Evolutionary conservation across 2,329 filamentous ascomycete genomes (phyloP).

Genomic region (Pseudofabraea citricarpa): DNA sequence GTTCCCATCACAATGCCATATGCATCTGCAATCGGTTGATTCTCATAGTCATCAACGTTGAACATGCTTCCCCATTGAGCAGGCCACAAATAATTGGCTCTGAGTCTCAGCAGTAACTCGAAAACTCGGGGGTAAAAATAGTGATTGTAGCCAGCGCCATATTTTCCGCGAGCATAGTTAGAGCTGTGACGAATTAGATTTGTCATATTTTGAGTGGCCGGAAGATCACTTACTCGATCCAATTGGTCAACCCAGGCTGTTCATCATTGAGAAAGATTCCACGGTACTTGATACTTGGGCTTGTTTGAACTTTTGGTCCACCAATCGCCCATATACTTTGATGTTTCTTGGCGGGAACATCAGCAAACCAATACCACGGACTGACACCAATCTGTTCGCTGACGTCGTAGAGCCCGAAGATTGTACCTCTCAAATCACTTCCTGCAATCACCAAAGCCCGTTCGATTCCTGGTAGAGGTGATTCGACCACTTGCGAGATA

Average conservation of each 20-base stretch:
- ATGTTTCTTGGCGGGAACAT: slow-evolving; percentile 42
- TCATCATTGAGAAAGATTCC: slow-evolving; percentile 59
- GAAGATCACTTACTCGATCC: slow-evolving; percentile 39
- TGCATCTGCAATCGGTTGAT: slow-evolving; percentile 66
- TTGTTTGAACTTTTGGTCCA: slow-evolving; percentile 40
- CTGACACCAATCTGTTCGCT: slow-evolving; percentile 71
- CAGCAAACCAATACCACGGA: slow-evolving; percentile 56
- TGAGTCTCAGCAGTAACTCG: slow-evolving; percentile 63
- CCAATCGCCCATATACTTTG: slow-evolving; percentile 41
- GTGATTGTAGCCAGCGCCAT: slow-evolving; percentile 45
- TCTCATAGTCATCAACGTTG: slow-evolving; percentile 64
- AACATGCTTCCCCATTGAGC: slow-evolving; percentile 69
- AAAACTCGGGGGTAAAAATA: slow-evolving; percentile 66
- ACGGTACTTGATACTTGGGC: slow-evolving; percentile 51
- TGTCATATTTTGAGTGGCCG: background rate
- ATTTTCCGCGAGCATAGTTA: slow-evolving; percentile 35
- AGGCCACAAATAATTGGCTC: slow-evolving; percentile 74
- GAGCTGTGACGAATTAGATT: slow-evolving; percentile 23
- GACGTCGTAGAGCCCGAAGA: slow-evolving; percentile 67
- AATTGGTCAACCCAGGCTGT: slow-evolving; percentile 57
- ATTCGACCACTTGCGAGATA: slow-evolving; percentile 50
- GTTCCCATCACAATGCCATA: slow-evolving; percentile 70
- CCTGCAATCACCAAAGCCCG: slow-evolving; percentile 63
- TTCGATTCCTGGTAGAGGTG: slow-evolving; percentile 50
- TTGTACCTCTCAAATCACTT: slow-evolving; percentile 60